These are phyloP conservation scores for Exophiala phaeomuriformis DNA, from an alignment of 2,329 filamentous ascomycete species.

Conservation along the genomic window DNA sequence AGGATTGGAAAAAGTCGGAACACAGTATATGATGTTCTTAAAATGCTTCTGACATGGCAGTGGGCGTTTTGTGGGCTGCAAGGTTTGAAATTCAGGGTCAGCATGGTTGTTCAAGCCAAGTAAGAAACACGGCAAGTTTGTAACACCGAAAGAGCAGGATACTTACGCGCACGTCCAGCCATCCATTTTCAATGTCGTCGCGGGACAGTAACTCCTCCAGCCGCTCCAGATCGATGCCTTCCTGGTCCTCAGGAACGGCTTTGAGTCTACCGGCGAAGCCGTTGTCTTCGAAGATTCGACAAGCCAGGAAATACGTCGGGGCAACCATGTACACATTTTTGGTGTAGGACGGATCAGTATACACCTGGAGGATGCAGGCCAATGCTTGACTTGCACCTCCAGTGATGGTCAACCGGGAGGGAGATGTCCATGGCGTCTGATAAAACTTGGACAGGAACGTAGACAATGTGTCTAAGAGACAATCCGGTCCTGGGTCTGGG, in stretches of 20 bases:
- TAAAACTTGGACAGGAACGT: constrained; percentile 63
- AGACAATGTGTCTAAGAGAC: constrained; percentile 60
- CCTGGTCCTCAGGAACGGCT: constrained; percentile 72
- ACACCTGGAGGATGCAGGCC: constrained; percentile 60
- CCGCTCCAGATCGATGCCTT: constrained; percentile 53
- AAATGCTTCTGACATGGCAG: constrained; percentile 61
- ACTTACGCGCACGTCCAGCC: constrained; percentile 32
- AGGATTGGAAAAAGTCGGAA: constrained; percentile 83
- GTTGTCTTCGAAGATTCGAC: constrained; percentile 71
- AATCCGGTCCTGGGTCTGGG: constrained; percentile 64
- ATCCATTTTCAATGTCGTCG: constrained; percentile 45
- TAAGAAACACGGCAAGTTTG: too few species aligned
- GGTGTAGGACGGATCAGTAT: constrained; percentile 70
- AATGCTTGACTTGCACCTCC: constrained; percentile 73
- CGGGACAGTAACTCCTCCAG: constrained; percentile 46
- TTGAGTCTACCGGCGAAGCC: constrained; percentile 61
- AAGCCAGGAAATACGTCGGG: constrained; percentile 74
- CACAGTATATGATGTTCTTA: constrained; percentile 76
- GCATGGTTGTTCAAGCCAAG: background rate
- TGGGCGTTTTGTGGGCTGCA: background rate
- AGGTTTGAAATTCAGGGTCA: too few species aligned
- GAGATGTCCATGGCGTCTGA: constrained; percentile 27
- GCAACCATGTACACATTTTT: constrained; percentile 69
- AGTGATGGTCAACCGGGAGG: constrained; percentile 62
- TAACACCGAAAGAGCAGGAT: background rate